These are phyloP conservation scores for Butyriboletus loyo DNA, from an alignment of 768 basidiomycete genomes.

Conservation along the genomic window DNA sequence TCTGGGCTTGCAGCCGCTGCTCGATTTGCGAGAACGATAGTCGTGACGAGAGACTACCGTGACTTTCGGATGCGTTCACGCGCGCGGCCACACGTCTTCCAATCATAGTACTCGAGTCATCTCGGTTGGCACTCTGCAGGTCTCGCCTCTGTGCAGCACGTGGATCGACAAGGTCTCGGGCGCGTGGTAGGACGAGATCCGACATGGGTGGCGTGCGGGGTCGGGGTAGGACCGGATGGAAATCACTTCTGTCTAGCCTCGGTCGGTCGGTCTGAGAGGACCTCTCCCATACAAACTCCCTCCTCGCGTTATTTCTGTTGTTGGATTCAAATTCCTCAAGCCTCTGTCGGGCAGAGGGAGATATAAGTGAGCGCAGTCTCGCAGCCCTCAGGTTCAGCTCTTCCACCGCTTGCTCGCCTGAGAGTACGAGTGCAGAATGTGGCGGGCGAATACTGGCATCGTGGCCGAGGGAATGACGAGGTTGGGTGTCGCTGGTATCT, in stretches of 20 bases:
- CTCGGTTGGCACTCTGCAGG: conserved; percentile 14
- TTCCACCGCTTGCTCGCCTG: conserved; percentile 23
- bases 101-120: conserved; percentile 35
- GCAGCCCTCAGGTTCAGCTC: conserved; percentile 29
- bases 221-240: conserved; percentile 10
- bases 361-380: conserved; percentile 29
- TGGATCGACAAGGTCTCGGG: conserved; percentile 13
- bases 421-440: conserved; percentile 31
- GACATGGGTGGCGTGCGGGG: conserved; percentile 32
- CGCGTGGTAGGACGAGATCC: conserved; percentile 24
- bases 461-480: conserved; percentile 6
- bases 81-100: conserved; percentile 35
- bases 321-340: conserved; percentile 32
- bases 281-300: conserved; percentile 22
- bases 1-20: conserved; percentile 28
- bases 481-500: conserved; percentile 6
- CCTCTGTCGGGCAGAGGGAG: conserved; percentile 31
- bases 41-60: conserved; percentile 15
- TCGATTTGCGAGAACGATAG: conserved; percentile 26
- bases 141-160: conserved; percentile 19
- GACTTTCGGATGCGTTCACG: conserved; percentile 19
- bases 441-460: conserved; percentile 29
- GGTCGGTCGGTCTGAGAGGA: conserved; percentile 17
- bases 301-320: conserved; percentile 6
- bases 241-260: conserved; percentile 14